Percentiles rank a stretch among this genome's conserved stretches.
phyloP scores from a whole-genome alignment of 768 basidiomycete species.

The Cubamyces sp. region DNA sequence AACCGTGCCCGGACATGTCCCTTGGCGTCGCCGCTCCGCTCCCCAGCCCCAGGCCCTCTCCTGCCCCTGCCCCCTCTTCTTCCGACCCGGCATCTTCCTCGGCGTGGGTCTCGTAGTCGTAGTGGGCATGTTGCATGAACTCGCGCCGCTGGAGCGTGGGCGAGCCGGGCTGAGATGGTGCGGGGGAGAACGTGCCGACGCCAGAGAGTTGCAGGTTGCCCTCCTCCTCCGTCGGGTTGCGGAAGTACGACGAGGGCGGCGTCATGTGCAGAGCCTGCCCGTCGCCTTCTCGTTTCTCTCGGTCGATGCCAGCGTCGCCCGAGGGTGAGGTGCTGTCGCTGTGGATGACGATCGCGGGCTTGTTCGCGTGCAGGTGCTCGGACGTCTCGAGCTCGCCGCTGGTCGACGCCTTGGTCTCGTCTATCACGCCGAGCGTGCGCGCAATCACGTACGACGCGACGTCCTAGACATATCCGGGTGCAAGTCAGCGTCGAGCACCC shows the following conservation, averaged over 20 bases:
- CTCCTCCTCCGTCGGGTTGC: slow-evolving; percentile 29
- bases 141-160: slow-evolving; percentile 47
- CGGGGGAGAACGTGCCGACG: slow-evolving; percentile 75
- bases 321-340: slow-evolving; percentile 14
- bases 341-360: slow-evolving; percentile 22
- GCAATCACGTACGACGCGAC: slow-evolving; percentile 82
- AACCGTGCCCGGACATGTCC: slow-evolving; percentile 19
- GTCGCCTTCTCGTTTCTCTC: not conserved
- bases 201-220: slow-evolving; percentile 63
- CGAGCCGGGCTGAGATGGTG: slow-evolving; percentile 66
- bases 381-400: slow-evolving; percentile 36
- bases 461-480: slow-evolving; percentile 51
- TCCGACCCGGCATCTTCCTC: slow-evolving; percentile 21
- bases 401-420: slow-evolving; percentile 74
- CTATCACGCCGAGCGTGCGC: slow-evolving; percentile 78
- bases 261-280: slow-evolving; percentile 9
- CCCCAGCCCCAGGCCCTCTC: slow-evolving; percentile 4
- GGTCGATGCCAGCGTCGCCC: not conserved
- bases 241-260: slow-evolving; percentile 25
- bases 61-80: slow-evolving; percentile 9
- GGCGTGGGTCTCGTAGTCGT: not conserved
- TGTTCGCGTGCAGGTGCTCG: slow-evolving; percentile 4
- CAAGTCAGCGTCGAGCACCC: slow-evolving; percentile 3
- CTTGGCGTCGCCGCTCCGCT: slow-evolving; percentile 17
- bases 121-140: slow-evolving; percentile 20